These are phyloP conservation scores for Notholithocarpus densiflorus DNA, from an alignment of 306 rosid species.

Conservation along the genomic window DNA sequence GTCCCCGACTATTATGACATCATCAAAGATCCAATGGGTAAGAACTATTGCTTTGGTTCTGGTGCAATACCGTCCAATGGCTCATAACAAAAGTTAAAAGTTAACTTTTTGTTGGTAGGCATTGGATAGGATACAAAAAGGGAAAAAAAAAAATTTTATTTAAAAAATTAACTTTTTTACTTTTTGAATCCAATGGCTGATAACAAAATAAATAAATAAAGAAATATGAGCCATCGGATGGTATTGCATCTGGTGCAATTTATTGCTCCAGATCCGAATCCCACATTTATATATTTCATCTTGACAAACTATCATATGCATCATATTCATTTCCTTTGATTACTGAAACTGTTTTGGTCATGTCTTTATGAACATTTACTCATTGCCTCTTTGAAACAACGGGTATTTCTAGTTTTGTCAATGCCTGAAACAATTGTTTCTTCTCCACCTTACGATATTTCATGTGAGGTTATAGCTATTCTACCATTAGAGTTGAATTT, in stretches of 20 bases:
- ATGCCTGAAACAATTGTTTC: neutral
- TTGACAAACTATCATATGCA: neutral
- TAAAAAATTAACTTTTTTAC: too few species aligned
- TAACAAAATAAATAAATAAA: too few species aligned
- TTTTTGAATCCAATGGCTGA: too few species aligned
- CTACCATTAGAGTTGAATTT: neutral
- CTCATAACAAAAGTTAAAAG: too few species aligned
- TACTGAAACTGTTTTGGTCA: neutral
- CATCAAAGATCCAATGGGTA: constrained; percentile 95
- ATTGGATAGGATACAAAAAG: too few species aligned
- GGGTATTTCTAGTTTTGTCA: neutral
- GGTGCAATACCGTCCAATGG: too few species aligned
- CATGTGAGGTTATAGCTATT: neutral
- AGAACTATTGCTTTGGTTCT: constrained; percentile 17
- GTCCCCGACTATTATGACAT: constrained; percentile 96
- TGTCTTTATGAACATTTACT: neutral
- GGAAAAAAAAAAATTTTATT: too few species aligned
- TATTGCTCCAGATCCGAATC: too few species aligned
- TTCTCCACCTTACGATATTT: neutral
- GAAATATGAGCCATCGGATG: too few species aligned
- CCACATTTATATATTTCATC: neutral
- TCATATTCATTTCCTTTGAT: neutral
- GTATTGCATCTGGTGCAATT: too few species aligned
- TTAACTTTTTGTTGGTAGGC: too few species aligned
- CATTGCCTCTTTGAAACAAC: neutral